These are phyloP conservation scores for Achaetomium macrosporum DNA, from an alignment of 2,329 filamentous ascomycete species.

Conservation along the genomic window DNA sequence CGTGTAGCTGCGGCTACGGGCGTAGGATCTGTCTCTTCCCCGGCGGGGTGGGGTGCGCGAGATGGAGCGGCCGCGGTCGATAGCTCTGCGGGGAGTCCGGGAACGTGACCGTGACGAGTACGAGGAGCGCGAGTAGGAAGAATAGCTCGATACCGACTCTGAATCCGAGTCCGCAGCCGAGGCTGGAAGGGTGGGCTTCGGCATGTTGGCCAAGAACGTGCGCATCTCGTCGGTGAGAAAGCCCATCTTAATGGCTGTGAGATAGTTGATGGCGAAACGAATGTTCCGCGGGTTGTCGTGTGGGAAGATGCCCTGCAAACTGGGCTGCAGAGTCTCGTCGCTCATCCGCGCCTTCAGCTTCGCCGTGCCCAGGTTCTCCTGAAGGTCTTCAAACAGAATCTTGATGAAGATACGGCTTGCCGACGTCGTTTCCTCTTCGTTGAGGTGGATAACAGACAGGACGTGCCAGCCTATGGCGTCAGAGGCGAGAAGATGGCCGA, in stretches of 20 bases:
- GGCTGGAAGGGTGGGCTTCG: constrained; percentile 72
- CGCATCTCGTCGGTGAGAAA: constrained; percentile 92
- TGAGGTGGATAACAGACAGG: constrained; percentile 76
- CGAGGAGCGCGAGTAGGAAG: constrained; percentile 60
- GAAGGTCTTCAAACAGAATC: constrained; percentile 89
- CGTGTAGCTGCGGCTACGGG: constrained; percentile 21
- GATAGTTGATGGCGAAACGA: constrained; percentile 98
- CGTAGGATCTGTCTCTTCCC: constrained; percentile 20
- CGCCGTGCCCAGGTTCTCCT: constrained; percentile 78
- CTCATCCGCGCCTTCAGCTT: constrained; percentile 70
- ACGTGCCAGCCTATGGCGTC: constrained; percentile 93
- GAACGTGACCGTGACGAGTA: constrained; percentile 46
- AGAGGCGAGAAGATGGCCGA: constrained; percentile 81
- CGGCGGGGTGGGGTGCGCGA: constrained; percentile 27
- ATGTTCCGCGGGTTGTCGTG: constrained; percentile 83
- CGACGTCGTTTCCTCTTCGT: constrained; percentile 94
- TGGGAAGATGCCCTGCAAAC: constrained; percentile 82
- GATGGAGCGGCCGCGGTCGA: constrained; percentile 32
- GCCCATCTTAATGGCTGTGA: constrained; percentile 96
- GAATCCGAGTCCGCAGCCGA: constrained; percentile 59
- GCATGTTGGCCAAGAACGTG: constrained; percentile 81
- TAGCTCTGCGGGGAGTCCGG: constrained; percentile 32
- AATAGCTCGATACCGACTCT: constrained; percentile 73
- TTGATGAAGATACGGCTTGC: constrained; percentile 98
- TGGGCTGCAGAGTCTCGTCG: constrained; percentile 72